Base-by-base conservation (phyloP, 2,329 filamentous ascomycete species). In the Claviceps paspali region DNA sequence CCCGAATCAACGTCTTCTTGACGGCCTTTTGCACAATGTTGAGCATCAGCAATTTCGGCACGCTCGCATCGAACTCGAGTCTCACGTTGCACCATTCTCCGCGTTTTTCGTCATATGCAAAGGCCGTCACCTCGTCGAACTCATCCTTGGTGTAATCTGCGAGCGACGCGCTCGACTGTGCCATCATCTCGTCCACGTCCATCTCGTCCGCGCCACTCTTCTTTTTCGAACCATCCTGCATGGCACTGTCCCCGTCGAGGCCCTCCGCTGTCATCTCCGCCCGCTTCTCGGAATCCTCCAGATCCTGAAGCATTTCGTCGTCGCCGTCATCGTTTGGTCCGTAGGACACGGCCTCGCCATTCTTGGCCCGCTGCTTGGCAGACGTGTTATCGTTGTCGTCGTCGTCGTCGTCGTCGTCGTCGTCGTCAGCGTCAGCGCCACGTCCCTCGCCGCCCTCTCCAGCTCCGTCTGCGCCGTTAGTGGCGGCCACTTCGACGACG, bases 291-390 rank as follows among this genome's bases (percentile, higher is more conserved):
- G 69, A 69, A 15, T 75, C 73, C 2, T 73, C 70, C 50, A 79
- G 70, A 40, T 71, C 68, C 36, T 65, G 64, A 48, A 80, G 77
- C 38, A 92, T 76, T 26, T 71, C 77, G 46, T 84, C 73, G 51
- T 96, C 91, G 4, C 88, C 88, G 5, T 94, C 87, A 52, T 96
- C 91, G 33, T 93, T 92, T 24, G 79, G 83, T 28, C 85, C 88
- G 48, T 95, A 96, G 11, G 85, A 91, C 2, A 88, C 78, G 22
- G 80, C 82, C 57, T 94, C 82, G 36, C 71, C 67, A 29, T 82
- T 78, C 54, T 93, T 91, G 32, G 76, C 74, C 49, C 72, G 75
- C 51, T 77, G 70, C 61, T 85, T 92, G 47, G 74, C 75, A 44
- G 70, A 75, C 4, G 76, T 87, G 35, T 73, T 84, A 52, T 92